Evolutionary conservation across 2,329 filamentous ascomycete species (phyloP).

Genomic region (Raffaelea albimanens): DNA sequence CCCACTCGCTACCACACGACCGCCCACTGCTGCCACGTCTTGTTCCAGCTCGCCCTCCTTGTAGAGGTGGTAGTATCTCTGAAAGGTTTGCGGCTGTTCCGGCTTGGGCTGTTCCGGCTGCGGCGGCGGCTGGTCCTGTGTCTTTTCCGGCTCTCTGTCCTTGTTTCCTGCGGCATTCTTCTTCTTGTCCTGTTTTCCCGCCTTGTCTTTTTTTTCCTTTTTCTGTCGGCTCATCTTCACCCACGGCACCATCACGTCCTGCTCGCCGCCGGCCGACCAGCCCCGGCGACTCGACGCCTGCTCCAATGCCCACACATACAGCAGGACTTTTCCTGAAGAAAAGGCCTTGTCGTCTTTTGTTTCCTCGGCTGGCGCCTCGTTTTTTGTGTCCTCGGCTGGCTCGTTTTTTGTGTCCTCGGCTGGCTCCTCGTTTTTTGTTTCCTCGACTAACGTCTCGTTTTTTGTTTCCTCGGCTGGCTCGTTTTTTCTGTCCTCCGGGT

Average conservation of each 20-base stretch:
- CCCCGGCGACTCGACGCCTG: slow-evolving; percentile 78
- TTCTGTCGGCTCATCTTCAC: slow-evolving; percentile 34
- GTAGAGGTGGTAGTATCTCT: slow-evolving; percentile 94
- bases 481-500: neutral
- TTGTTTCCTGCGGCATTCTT: slow-evolving; percentile 1
- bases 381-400: neutral
- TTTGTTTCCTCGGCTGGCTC: neutral
- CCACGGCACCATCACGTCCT: slow-evolving; percentile 96
- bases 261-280: slow-evolving; percentile 74
- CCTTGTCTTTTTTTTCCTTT: slow-evolving; percentile 11
- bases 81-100: slow-evolving; percentile 43
- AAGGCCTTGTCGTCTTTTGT: neutral
- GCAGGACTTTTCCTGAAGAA: slow-evolving; percentile 54
- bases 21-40: slow-evolving; percentile 66
- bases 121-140: neutral
- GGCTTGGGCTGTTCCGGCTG: slow-evolving; percentile 4
- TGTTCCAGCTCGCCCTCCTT: slow-evolving; percentile 75
- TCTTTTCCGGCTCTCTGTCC: neutral
- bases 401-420: neutral
- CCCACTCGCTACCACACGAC: slow-evolving; percentile 64
- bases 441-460: neutral
- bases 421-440: neutral
- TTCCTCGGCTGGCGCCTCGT: neutral
- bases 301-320: slow-evolving; percentile 95
- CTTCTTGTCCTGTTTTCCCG: slow-evolving; percentile 5